phyloP scores from a whole-genome alignment of 2,329 filamentous ascomycete genomes.

The Fusarium gaditjirri region DNA sequence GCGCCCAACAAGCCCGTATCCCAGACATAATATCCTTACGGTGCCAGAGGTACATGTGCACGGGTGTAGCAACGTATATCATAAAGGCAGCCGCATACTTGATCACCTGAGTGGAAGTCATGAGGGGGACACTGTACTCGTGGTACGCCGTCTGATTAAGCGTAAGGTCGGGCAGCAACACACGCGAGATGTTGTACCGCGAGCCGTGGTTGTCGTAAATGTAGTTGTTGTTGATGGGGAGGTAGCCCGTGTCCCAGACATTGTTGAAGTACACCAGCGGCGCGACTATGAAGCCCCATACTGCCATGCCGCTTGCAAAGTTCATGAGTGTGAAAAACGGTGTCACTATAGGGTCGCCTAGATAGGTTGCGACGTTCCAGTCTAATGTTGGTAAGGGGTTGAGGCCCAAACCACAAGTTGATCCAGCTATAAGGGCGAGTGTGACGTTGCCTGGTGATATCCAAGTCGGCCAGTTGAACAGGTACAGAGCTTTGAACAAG shows the following conservation, averaged over 20 bases:
- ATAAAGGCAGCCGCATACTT: slow-evolving; percentile 48
- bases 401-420: slow-evolving; percentile 51
- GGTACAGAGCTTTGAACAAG: slow-evolving; percentile 57
- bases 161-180: slow-evolving; percentile 60
- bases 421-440: slow-evolving; percentile 50
- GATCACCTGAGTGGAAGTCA: slow-evolving; percentile 54
- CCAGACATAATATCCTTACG: slow-evolving; percentile 46
- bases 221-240: slow-evolving; percentile 65
- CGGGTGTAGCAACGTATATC: slow-evolving; percentile 44
- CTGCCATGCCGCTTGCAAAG: slow-evolving; percentile 50
- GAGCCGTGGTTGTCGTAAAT: slow-evolving; percentile 67
- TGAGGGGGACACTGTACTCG: slow-evolving; percentile 64
- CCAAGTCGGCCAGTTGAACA: slow-evolving; percentile 64
- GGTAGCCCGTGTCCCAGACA: slow-evolving; percentile 60
- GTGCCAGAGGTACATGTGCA: slow-evolving; percentile 48
- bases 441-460: slow-evolving; percentile 55
- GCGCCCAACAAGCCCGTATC: slow-evolving; percentile 41
- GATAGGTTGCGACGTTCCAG: slow-evolving; percentile 51
- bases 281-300: slow-evolving; percentile 63
- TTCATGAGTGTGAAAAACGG: slow-evolving; percentile 47
- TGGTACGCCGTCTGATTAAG: slow-evolving; percentile 64
- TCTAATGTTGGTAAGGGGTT: slow-evolving; percentile 54
- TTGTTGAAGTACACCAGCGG: slow-evolving; percentile 60
- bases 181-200: slow-evolving; percentile 61
- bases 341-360: slow-evolving; percentile 47